phyloP scores from a whole-genome alignment of 1,139 yeast species.

The Blastobotrys persicus region DNA sequence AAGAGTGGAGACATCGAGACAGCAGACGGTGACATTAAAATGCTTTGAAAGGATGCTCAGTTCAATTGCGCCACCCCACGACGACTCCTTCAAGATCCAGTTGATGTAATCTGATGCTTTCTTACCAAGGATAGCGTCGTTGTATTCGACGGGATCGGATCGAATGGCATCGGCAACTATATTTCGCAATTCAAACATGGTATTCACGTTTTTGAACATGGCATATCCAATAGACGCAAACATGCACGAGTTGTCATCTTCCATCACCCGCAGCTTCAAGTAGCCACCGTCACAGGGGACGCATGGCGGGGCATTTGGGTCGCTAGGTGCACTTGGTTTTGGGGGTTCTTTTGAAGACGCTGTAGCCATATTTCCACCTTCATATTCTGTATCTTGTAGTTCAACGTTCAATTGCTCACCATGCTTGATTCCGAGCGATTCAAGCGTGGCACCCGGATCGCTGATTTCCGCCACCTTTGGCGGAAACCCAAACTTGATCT shows the following conservation, averaged over 20 bases:
- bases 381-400: not conserved
- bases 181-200: constrained; percentile 46
- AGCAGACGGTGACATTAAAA: constrained; percentile 53
- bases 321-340: not conserved
- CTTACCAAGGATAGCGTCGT: constrained; percentile 59
- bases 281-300: constrained; percentile 29
- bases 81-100: constrained; percentile 61
- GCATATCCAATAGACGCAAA: constrained; percentile 67
- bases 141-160: constrained; percentile 48
- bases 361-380: not conserved
- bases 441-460: constrained; percentile 30
- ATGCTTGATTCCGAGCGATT: constrained; percentile 46
- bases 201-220: constrained; percentile 42
- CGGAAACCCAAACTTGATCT: constrained; percentile 59
- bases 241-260: constrained; percentile 79
- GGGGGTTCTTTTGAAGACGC: not conserved
- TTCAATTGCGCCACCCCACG: constrained; percentile 91
- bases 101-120: constrained; percentile 49
- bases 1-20: constrained; percentile 68
- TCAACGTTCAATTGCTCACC: constrained; percentile 58
- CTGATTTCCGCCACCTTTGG: constrained; percentile 47
- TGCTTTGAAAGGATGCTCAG: constrained; percentile 60
- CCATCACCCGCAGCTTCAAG: constrained; percentile 57
- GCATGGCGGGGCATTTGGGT: constrained; percentile 13
- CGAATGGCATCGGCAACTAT: constrained; percentile 49